phyloP scores from a whole-genome alignment of 805 yeast genomes.

The Sungouiozyma ichnusensis region DNA sequence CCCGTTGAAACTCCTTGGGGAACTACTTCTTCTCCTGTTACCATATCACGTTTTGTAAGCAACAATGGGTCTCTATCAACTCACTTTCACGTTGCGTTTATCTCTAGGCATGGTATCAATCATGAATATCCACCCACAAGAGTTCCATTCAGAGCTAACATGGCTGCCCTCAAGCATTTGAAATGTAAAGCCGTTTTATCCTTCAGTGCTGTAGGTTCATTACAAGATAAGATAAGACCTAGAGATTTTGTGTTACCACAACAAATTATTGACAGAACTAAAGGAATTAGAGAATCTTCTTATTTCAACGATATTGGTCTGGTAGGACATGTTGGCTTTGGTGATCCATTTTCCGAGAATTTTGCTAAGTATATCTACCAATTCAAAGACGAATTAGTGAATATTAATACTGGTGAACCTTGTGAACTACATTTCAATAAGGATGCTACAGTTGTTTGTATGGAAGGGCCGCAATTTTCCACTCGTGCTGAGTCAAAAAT shows the following conservation, averaged over 20 bases:
- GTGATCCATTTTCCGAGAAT: slow-evolving; percentile 85
- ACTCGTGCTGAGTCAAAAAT: slow-evolving; percentile 92
- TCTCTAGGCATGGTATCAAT: slow-evolving; percentile 88
- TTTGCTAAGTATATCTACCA: slow-evolving; percentile 58
- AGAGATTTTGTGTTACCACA: slow-evolving; percentile 95
- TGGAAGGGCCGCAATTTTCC: slow-evolving; percentile 98
- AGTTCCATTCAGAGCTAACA: slow-evolving; percentile 89
- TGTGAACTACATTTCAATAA: slow-evolving; percentile 63
- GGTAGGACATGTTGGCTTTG: slow-evolving; percentile 95
- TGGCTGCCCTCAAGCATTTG: slow-evolving; percentile 82
- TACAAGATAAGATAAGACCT: slow-evolving; percentile 81
- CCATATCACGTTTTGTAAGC: slow-evolving; percentile 62
- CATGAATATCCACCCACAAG: slow-evolving; percentile 86
- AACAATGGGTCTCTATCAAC: slow-evolving; percentile 32
- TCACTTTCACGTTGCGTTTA: slow-evolving; percentile 72
- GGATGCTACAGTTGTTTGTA: slow-evolving; percentile 81
- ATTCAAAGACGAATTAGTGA: slow-evolving; percentile 45
- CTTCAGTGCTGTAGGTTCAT: slow-evolving; percentile 92
- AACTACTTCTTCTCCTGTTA: slow-evolving; percentile 84
- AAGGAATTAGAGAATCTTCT: slow-evolving; percentile 84
- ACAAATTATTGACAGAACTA: slow-evolving; percentile 93
- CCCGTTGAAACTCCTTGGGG: slow-evolving; percentile 96
- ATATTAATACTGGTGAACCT: slow-evolving; percentile 38
- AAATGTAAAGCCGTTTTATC: slow-evolving; percentile 87
- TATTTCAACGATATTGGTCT: slow-evolving; percentile 80